Evolutionary conservation across 2,329 filamentous ascomycete species (phyloP).

Genomic region (Zasmidium citrigriseum): DNA sequence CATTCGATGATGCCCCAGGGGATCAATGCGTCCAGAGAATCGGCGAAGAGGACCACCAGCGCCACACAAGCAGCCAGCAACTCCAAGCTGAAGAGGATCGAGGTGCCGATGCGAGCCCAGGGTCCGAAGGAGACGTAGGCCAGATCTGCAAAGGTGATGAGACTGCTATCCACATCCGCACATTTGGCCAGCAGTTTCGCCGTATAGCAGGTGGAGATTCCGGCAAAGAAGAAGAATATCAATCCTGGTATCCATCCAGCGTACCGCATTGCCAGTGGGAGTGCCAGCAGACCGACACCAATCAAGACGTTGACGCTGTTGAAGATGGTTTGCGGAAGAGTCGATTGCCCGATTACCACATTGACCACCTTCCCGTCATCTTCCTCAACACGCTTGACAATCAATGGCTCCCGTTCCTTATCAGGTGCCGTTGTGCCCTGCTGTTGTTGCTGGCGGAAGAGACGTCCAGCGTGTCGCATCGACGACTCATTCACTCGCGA

Average conservation of each 20-base stretch:
- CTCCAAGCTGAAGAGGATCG: slow-evolving; percentile 84
- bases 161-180: slow-evolving; percentile 77
- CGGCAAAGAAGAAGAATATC: slow-evolving; percentile 70
- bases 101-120: slow-evolving; percentile 77
- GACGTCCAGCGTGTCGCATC: slow-evolving; percentile 56
- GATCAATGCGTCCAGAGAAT: slow-evolving; percentile 78
- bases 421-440: slow-evolving; percentile 45
- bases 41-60: slow-evolving; percentile 90
- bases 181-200: slow-evolving; percentile 83
- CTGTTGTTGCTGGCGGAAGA: slow-evolving; percentile 51
- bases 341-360: slow-evolving; percentile 89
- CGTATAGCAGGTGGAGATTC: slow-evolving; percentile 79
- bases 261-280: slow-evolving; percentile 85
- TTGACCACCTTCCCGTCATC: slow-evolving; percentile 80
- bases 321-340: slow-evolving; percentile 90
- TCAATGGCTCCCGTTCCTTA: slow-evolving; percentile 64
- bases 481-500: slow-evolving; percentile 59
- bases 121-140: slow-evolving; percentile 88
- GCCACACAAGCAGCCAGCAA: slow-evolving; percentile 87
- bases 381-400: slow-evolving; percentile 88
- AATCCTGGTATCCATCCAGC: slow-evolving; percentile 87
- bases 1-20: slow-evolving; percentile 70
- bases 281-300: slow-evolving; percentile 82
- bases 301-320: slow-evolving; percentile 95
- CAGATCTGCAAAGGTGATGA: slow-evolving; percentile 93